A percentile compares a stretch with the other conserved stretches of the same genome.
Evolutionary conservation across 2,329 filamentous ascomycete genomes (phyloP).

Genomic region (Penicillium aurantiogriseum): DNA sequence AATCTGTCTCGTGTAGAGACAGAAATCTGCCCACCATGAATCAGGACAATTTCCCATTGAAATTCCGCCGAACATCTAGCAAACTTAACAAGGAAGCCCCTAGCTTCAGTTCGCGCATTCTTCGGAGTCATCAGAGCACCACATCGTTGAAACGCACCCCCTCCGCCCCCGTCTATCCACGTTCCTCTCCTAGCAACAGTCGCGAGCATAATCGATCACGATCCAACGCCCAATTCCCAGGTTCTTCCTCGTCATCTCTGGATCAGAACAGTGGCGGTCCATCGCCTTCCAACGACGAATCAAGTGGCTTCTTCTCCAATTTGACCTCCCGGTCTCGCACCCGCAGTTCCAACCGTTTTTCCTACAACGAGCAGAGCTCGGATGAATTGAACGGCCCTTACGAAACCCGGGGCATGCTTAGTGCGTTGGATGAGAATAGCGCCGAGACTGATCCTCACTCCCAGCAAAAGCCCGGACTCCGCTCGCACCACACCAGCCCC

Average conservation of each 20-base stretch:
- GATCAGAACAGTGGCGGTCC: constrained; percentile 44
- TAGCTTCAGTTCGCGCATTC: constrained; percentile 40
- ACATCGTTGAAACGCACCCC: constrained; percentile 48
- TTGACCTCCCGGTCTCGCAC: constrained; percentile 34
- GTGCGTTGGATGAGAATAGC: constrained; percentile 43
- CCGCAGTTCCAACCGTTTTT: constrained; percentile 36
- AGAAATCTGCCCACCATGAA: constrained; percentile 34
- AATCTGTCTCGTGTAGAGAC: constrained; percentile 27
- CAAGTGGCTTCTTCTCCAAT: constrained; percentile 28
- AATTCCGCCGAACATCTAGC: constrained; percentile 42
- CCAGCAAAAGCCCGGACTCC: constrained; percentile 44
- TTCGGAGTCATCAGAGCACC: constrained; percentile 45
- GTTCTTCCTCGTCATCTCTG: constrained; percentile 49
- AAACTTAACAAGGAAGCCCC: constrained; percentile 48
- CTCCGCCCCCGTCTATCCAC: constrained; percentile 47
- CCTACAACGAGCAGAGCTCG: constrained; percentile 40
- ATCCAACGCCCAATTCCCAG: constrained; percentile 44
- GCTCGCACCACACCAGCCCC: constrained; percentile 53
- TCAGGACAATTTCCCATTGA: constrained; percentile 39
- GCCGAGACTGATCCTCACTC: constrained; percentile 31
- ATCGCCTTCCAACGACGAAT: constrained; percentile 41
- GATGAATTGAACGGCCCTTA: constrained; percentile 48
- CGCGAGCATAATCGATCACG: constrained; percentile 46
- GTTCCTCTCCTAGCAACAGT: constrained; percentile 40
- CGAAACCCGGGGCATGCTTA: constrained; percentile 46